Evolutionary conservation across 1,284 basidiomycete species (phyloP), one percentile per base, ranked within the genome.

Genomic region (Boletellus sp.): DNA sequence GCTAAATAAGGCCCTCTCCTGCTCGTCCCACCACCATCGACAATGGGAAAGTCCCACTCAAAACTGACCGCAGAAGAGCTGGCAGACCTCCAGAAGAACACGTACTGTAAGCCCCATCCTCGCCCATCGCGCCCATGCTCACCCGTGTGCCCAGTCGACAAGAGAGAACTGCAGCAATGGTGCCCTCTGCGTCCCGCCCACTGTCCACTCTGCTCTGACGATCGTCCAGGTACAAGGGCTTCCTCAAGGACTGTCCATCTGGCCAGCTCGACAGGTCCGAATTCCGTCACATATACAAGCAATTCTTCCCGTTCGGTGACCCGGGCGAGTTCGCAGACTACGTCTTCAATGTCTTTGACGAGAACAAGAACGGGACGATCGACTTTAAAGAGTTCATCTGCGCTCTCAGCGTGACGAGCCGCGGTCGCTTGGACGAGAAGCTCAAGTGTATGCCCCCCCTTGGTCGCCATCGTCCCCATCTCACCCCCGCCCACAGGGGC

Each of bases 351-450:
- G 92, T 95, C 46, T 95, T 96, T 68, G 94, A 97, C 70, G 89
- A 91, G 70, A 93, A 97, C 77, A 91, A 92, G 78, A 94, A 91
- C 70, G 93, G 93, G 39, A 91, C 89, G 19, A 97, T 97, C 74
- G 94, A 97, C 74, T 97, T 97, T 73, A 94, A 93, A 70, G 97
- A 99, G 77, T 99, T 99, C 75, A 99, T 99, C 66, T 96, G 94
- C 65, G 97, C 97, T 1, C 83, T 99, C 56, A 92, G 88, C 67
- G 86, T 99, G 58, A 99, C 97, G 3, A 93, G 89, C 56, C 83
- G 97, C 53, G 97, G 97, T 5, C 78, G 89, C 56, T 74, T 99
- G 51, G 97, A 99, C 68, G 97, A 99, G 78, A 99, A 99, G 76
- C 87, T 99, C 60, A 93, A 93, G 77, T 99, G 94, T 96, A 63